Conservation (phyloP, 129 eudicot species). For the Chrysanthemum seticuspe region DNA sequence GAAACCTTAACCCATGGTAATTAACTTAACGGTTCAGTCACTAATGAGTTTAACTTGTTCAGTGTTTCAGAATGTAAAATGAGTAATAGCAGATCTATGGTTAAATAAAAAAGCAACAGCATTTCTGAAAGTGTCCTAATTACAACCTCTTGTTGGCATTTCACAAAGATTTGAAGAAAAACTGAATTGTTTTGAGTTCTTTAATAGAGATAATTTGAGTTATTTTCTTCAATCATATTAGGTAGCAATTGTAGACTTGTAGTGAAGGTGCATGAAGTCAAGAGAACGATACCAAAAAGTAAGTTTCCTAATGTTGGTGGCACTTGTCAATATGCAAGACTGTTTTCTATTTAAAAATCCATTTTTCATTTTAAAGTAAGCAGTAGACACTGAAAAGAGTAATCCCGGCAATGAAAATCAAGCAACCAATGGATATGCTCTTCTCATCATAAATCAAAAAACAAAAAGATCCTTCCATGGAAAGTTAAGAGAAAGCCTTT, state of each 20-base stretch:
- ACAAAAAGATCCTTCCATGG: background rate
- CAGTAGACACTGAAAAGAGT: background rate
- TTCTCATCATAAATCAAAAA: background rate
- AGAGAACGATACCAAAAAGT: background rate
- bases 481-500: background rate
- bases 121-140: background rate
- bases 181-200: background rate
- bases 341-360: background rate
- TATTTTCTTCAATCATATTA: background rate
- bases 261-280: background rate
- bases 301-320: background rate
- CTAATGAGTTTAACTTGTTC: slow-evolving; percentile 2
- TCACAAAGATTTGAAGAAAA: slow-evolving; percentile 1
- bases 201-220: background rate
- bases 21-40: slow-evolving; percentile 2
- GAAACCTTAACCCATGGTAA: background rate
- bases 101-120: background rate
- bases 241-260: background rate
- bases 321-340: background rate
- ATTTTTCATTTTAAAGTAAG: background rate
- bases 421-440: background rate
- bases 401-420: background rate
- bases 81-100: background rate
- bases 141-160: background rate
- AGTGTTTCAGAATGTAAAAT: background rate